Conservation (phyloP, 306 rosid genomes). For the Crotalaria pallida region DNA sequence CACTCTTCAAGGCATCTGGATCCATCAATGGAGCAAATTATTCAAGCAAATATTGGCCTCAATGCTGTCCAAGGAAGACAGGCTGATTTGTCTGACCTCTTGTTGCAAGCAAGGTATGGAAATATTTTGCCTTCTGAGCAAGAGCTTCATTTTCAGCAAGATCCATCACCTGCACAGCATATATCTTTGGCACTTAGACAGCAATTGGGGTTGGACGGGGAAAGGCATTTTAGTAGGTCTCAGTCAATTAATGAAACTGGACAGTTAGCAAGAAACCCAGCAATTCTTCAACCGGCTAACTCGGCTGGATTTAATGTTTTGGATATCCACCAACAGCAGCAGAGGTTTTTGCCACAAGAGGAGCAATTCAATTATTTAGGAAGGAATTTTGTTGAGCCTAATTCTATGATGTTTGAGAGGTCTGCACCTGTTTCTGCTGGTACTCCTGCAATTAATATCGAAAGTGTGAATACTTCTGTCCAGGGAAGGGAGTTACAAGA, state of each 20-base stretch:
- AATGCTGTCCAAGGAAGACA: slow-evolving; percentile 49
- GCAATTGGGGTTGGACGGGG: slow-evolving; percentile 51
- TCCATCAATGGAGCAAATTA: slow-evolving; percentile 52
- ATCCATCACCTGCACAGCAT: slow-evolving; percentile 51
- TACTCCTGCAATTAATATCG: not conserved
- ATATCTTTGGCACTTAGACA: slow-evolving; percentile 51
- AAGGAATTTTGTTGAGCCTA: slow-evolving; percentile 47
- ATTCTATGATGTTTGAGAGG: slow-evolving; percentile 52
- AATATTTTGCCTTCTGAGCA: slow-evolving; percentile 44
- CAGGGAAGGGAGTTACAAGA: slow-evolving; percentile 47
- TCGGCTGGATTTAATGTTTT: slow-evolving; percentile 41
- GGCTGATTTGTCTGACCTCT: slow-evolving; percentile 47
- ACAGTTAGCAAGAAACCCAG: slow-evolving; percentile 45
- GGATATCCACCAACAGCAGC: slow-evolving; percentile 53
- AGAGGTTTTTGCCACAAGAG: slow-evolving; percentile 45
- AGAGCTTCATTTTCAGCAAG: slow-evolving; percentile 49
- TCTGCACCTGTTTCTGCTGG: slow-evolving; percentile 38
- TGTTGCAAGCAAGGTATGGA: slow-evolving; percentile 52
- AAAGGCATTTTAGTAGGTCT: slow-evolving; percentile 47
- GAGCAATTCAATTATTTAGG: slow-evolving; percentile 49
- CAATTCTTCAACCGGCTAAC: slow-evolving; percentile 40
- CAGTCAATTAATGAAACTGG: slow-evolving; percentile 47
- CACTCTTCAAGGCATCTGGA: slow-evolving; percentile 48
- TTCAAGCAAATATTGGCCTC: slow-evolving; percentile 50
- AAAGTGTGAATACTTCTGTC: not conserved